Base-by-base conservation (phyloP, 306 rosid genomes). In the Geum urbanum region DNA sequence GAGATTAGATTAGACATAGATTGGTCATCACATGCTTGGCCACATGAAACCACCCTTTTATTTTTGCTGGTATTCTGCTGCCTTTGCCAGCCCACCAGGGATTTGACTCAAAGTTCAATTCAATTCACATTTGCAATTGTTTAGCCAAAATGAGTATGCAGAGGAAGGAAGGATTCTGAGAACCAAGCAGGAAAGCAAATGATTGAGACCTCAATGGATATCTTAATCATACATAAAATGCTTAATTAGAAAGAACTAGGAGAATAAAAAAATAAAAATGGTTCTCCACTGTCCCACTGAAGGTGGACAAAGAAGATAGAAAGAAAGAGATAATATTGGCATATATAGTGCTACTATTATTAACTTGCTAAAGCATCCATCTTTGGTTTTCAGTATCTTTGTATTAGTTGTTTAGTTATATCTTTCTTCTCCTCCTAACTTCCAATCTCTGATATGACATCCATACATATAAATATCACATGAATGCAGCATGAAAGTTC, bases 221-320 rank as follows among this genome's bases (percentile, higher is more conserved):
- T 41, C 15, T 9, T 63, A 40, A 8, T 12, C 10, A 6, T 27
- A 27, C 3, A 32, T 40, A 58, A 32, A 57, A 56, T 40, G 68
- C 35, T 5, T 24, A 54, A 10, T 27, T 58, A 20, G 53, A 54
- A 77, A 77, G 71, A 79, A 63, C 65, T 66, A 74, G 71, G 51
- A 60, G 44, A 37, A 80, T 61, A 77, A 63, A 53, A 55, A 54
- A 67, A 66, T 44, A 69, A 76, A 72, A 41, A 49, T 70, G 77
- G 46, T 71, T 78, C 74, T 63, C 73, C 67, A 13, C 24, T 70
- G 87, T 75, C 80, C n/a, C 80, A 80, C 70, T 71, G 54, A 52
- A 62, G 76, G 71, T 58, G 20, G 64, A 35, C 64, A 76, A 73
- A 72, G 67, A 54, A 71, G 52, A 83, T 72, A 69, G 18, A 18